phyloP scores from a whole-genome alignment of 345 rosid genomes.

The Atalantia buxifolia region DNA sequence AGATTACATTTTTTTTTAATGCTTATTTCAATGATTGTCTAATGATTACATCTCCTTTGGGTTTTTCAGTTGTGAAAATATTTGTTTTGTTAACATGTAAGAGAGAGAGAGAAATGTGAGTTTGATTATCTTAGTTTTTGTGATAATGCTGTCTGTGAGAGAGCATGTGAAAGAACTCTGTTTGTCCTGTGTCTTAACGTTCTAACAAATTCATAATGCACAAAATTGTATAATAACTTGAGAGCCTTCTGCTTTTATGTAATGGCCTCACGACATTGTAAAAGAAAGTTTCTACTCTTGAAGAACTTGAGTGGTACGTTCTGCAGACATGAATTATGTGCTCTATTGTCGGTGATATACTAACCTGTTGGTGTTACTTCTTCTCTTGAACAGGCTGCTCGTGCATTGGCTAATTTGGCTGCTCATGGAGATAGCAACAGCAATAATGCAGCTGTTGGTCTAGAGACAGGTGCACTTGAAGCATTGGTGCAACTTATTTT shows the following conservation, averaged over 20 bases:
- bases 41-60: neutral
- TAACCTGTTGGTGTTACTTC: neutral
- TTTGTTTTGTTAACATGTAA: neutral
- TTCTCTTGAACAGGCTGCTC: conserved; percentile 26
- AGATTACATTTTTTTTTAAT: neutral
- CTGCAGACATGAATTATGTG: neutral
- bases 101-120: neutral
- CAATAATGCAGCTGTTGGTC: conserved; percentile 35
- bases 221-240: neutral
- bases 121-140: neutral
- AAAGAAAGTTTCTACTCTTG: neutral
- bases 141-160: neutral
- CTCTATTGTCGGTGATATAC: neutral
- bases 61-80: neutral
- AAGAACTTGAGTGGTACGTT: neutral
- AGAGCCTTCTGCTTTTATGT: neutral
- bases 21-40: neutral
- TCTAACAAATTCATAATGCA: neutral
- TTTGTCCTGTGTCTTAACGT: neutral
- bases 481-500: conserved; percentile 32
- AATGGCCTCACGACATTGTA: neutral
- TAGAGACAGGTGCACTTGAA: conserved; percentile 36
- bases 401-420: conserved; percentile 40
- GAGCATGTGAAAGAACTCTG: neutral
- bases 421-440: conserved; percentile 39